phyloP scores from a whole-genome alignment of 2,329 filamentous ascomycete genomes.

The Aspergillus calidoustus region DNA sequence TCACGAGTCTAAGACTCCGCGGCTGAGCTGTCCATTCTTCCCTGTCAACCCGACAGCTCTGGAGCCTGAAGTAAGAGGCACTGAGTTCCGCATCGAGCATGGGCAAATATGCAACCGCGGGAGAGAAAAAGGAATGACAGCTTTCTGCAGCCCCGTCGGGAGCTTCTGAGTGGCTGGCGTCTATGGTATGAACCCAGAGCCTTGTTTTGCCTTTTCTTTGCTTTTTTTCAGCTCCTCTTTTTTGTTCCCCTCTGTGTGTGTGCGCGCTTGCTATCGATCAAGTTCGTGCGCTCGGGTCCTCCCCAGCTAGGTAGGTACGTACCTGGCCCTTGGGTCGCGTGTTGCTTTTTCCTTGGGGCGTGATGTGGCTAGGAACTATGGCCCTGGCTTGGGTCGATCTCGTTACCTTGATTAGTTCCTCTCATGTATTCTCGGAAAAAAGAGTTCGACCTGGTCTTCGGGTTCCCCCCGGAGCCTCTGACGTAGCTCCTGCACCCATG shows the following conservation, averaged over 20 bases:
- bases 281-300: neutral
- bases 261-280: neutral
- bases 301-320: neutral
- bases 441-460: neutral
- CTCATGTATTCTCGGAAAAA: neutral
- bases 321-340: neutral
- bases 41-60: neutral
- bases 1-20: neutral
- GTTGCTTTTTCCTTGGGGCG: constrained; percentile 2
- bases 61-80: neutral
- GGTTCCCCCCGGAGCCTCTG: neutral
- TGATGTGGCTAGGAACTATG: constrained; percentile 5
- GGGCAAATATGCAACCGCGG: neutral
- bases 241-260: neutral
- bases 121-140: neutral
- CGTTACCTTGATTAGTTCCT: neutral
- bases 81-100: neutral
- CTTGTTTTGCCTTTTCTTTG: neutral
- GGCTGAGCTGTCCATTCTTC: neutral
- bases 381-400: constrained; percentile 4
- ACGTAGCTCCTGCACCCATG: neutral
- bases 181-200: neutral
- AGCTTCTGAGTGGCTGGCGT: neutral
- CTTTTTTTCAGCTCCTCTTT: neutral
- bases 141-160: constrained; percentile 1